Conservation (phyloP, 208 protist genomes). For the Kentomonas sorsogonicus region DNA sequence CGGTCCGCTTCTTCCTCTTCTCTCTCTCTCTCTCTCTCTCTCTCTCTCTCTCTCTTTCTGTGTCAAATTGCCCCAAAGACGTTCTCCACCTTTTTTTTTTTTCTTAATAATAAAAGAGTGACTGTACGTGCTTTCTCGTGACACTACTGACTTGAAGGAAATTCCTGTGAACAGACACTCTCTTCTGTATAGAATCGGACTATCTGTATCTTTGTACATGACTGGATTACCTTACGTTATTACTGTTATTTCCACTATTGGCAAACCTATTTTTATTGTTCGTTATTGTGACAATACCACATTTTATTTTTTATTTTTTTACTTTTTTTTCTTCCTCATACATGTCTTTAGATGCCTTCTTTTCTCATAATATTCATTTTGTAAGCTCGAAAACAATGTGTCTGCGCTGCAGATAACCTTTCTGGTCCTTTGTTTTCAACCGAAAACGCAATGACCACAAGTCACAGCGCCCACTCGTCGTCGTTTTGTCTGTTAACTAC, state of each 20-base stretch:
- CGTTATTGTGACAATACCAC: neutral
- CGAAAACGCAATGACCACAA: too few relatives aligned
- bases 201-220: too few relatives aligned
- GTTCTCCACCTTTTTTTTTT: constrained; percentile 14
- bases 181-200: too few relatives aligned
- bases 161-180: too few relatives aligned
- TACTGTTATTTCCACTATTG: neutral
- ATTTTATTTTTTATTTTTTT: neutral
- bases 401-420: too few relatives aligned
- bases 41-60: neutral
- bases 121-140: constrained; percentile 2
- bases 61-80: too few relatives aligned
- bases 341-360: too few relatives aligned
- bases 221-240: neutral
- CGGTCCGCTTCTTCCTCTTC: neutral
- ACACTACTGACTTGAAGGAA: neutral
- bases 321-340: neutral
- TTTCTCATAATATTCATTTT: too few relatives aligned
- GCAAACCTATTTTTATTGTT: neutral
- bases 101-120: neutral
- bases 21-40: constrained; percentile 2
- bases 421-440: too few relatives aligned
- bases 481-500: too few relatives aligned
- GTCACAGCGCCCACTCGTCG: too few relatives aligned
- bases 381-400: too few relatives aligned